Evolutionary conservation across 2,329 filamentous ascomycete species (phyloP).

Genomic region (Setomelanomma holmii): DNA sequence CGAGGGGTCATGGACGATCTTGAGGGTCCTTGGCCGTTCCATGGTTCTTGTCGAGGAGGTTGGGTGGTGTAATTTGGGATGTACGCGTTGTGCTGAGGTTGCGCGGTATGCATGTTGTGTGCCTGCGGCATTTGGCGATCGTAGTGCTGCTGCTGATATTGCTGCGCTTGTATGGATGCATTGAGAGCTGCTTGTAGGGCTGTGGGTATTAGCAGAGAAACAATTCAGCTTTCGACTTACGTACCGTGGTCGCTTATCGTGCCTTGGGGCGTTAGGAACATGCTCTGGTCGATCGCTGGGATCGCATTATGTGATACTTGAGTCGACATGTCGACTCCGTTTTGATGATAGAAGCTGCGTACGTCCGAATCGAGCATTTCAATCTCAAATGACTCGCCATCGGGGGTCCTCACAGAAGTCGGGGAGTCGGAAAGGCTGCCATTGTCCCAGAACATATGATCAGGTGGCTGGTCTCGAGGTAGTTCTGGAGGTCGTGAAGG

Average conservation of each 20-base stretch:
- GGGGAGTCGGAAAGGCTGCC: slow-evolving; percentile 45
- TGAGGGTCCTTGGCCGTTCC: slow-evolving; percentile 39
- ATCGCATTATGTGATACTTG: slow-evolving; percentile 32
- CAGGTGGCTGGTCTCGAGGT: slow-evolving; percentile 34
- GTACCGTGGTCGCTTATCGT: slow-evolving; percentile 30
- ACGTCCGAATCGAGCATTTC: slow-evolving; percentile 43
- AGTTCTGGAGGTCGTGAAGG: slow-evolving; percentile 40
- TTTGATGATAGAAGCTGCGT: slow-evolving; percentile 37
- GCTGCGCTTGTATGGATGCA: slow-evolving; percentile 29
- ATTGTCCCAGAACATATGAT: slow-evolving; percentile 42
- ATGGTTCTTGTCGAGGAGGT: slow-evolving; percentile 37
- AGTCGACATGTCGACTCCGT: slow-evolving; percentile 30
- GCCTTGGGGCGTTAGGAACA: slow-evolving; percentile 32
- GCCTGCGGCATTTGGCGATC: slow-evolving; percentile 20
- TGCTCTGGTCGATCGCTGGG: slow-evolving; percentile 27
- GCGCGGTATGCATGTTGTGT: slow-evolving; percentile 22
- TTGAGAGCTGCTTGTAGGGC: slow-evolving; percentile 35
- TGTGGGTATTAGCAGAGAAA: slow-evolving; percentile 23
- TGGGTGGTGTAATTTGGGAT: slow-evolving; percentile 34
- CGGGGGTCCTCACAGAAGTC: slow-evolving; percentile 44
- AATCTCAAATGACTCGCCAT: slow-evolving; percentile 41
- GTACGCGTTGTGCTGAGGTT: slow-evolving; percentile 26
- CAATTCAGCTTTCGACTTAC: slow-evolving; percentile 2
- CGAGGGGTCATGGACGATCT: slow-evolving; percentile 36
- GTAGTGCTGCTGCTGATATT: slow-evolving; percentile 31